Base-by-base conservation (phyloP, 208 protist genomes). In the Angomonas deanei region DNA sequence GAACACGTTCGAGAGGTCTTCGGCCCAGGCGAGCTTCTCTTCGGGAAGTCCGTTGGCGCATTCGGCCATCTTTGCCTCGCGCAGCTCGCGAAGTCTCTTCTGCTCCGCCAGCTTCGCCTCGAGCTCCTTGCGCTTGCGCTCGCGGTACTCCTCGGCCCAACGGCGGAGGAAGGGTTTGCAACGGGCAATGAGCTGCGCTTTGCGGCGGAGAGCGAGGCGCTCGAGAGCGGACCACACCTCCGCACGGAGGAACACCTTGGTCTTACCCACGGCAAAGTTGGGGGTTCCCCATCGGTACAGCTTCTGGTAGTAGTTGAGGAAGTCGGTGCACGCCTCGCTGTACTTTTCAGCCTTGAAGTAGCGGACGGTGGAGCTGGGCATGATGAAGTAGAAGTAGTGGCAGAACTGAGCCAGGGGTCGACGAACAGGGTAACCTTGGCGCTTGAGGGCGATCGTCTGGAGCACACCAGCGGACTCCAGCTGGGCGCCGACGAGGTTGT, bases 371-470 rank as follows among this genome's bases (percentile, higher is more conserved):
- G 52, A 61, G 59, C 46, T 63, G 17, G 76, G 66, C 62, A 85
- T 74, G 64, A 97, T 87, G 49, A 93, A 65, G 71, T 80, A 83
- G 67, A 93, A 94, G 73, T 86, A 84, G 31, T 64, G 63, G 67
- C 71, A 92, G 63, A 97, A 95, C 58, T 84, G 63, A 61, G 88
- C 66, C 59, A 93, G 79, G 13, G 47, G 42, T 59, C 84, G 83
- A 55, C 92, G 81, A 39, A 96, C 89, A 13, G 86, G 84, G 70
- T 93, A 97, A 60, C 92, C 92, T 68, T 93, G 84, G 23, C 85
- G 85, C 76, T 95, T 95, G 56, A 97, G 76, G 32, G 75, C 73
- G 70, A 97, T 94, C 21, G 92, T 97, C 76, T 97, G 86, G 31
- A 97, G 62, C 56, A 97, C 86, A 63, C 91, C 90, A 33, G 88